These are phyloP conservation scores for Mucor plumbeus DNA, from an alignment of 371 early-diverging fungal species.

Conservation along the genomic window DNA sequence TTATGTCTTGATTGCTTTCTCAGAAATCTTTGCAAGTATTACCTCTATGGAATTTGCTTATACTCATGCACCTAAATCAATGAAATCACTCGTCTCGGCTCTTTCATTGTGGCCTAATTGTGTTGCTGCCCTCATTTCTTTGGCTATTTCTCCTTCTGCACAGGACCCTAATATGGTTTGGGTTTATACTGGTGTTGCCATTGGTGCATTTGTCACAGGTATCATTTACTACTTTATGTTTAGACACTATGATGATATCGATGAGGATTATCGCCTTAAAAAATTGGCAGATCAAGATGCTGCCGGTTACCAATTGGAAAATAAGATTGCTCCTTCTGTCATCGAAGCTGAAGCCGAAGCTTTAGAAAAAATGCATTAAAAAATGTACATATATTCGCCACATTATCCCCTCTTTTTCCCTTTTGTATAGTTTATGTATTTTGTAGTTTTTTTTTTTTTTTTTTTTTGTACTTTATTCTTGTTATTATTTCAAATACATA, in stretches of 20 bases:
- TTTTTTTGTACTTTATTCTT: background rate
- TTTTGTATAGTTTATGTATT: background rate
- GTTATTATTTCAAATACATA: background rate
- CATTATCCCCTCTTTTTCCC: too few species aligned
- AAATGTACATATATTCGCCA: background rate
- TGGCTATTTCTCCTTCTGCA: slow-evolving; percentile 65
- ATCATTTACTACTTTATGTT: slow-evolving; percentile 39
- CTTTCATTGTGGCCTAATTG: slow-evolving; percentile 71
- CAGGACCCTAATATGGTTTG: slow-evolving; percentile 70
- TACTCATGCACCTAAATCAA: slow-evolving; percentile 66
- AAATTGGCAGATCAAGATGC: slow-evolving; percentile 23
- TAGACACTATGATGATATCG: slow-evolving; percentile 40
- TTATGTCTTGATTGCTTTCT: slow-evolving; percentile 66
- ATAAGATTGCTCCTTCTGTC: background rate
- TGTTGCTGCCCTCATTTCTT: slow-evolving; percentile 66
- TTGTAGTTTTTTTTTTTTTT: background rate
- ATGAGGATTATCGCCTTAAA: slow-evolving; percentile 28
- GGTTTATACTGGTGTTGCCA: slow-evolving; percentile 64
- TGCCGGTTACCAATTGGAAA: slow-evolving; percentile 6
- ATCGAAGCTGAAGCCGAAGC: slow-evolving; percentile 17
- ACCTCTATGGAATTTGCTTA: slow-evolving; percentile 79
- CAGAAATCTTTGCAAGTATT: slow-evolving; percentile 72
- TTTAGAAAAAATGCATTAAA: slow-evolving; percentile 11
- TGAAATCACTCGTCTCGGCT: slow-evolving; percentile 74
- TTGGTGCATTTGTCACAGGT: slow-evolving; percentile 44